Conservation (phyloP, 805 yeast species). For the Kluyveromyces starmeri region DNA sequence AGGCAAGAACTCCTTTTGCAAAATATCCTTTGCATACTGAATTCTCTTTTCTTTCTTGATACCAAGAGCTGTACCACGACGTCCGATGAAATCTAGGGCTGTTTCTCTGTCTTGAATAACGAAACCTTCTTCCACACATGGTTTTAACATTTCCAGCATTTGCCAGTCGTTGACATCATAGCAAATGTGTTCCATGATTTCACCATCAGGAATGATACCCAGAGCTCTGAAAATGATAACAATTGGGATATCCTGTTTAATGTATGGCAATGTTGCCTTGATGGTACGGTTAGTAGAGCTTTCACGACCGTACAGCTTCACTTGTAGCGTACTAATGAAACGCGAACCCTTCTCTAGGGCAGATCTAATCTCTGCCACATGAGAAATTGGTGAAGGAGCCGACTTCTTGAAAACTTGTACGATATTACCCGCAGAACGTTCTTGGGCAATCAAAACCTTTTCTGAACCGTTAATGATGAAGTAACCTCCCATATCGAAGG, state of each 20-base stretch:
- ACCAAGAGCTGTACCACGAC: slow-evolving; percentile 96
- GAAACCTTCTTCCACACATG: slow-evolving; percentile 98
- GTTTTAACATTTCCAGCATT: slow-evolving; percentile 97
- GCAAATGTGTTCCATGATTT: slow-evolving; percentile 94
- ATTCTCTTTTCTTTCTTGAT: slow-evolving; percentile 96
- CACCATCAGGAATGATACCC: slow-evolving; percentile 99
- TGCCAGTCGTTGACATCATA: slow-evolving; percentile 98
- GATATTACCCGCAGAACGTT: slow-evolving; percentile 95
- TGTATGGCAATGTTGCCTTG: slow-evolving; percentile 92
- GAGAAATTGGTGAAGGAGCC: slow-evolving; percentile 93
- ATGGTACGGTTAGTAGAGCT: slow-evolving; percentile 72
- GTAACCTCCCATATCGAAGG: slow-evolving; percentile 99
- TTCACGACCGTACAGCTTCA: slow-evolving; percentile 79
- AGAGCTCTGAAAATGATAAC: slow-evolving; percentile 95
- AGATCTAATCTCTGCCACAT: slow-evolving; percentile 91
- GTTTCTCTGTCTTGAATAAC: slow-evolving; percentile 97
- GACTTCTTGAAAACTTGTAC: slow-evolving; percentile 98
- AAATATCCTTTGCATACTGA: slow-evolving; percentile 92
- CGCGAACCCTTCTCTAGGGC: slow-evolving; percentile 97
- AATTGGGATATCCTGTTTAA: slow-evolving; percentile 93
- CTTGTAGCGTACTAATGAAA: slow-evolving; percentile 86
- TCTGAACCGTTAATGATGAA: slow-evolving; percentile 98
- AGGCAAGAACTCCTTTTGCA: slow-evolving; percentile 93
- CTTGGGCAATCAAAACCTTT: slow-evolving; percentile 97
- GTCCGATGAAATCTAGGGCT: slow-evolving; percentile 94